Evolutionary conservation across 306 rosid species (phyloP), one percentile per base, ranked within the genome.

Genomic region (Herpetospermum pedunculosum): DNA sequence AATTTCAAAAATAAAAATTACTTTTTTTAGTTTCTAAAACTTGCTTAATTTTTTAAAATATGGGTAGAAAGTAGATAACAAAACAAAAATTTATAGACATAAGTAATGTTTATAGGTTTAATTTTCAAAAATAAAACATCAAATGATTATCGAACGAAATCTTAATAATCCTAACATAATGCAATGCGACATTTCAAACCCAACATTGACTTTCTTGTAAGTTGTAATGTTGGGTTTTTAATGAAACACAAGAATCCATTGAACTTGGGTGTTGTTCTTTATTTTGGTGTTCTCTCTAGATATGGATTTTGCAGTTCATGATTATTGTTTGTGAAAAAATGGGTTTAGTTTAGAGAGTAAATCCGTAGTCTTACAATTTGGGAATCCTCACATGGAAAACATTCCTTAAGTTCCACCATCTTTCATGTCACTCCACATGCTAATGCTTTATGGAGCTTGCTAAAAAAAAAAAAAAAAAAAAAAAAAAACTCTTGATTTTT

Each of bases 381-480:
- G 70, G 79, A 48, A 71, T 52, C 71, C 76, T 72, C 73, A 77
- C 83, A 78, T 81, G 81, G 62, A 49, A 64, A 59, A 79, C 79
- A 81, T 77, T 86, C 87, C 87, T 32, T n/a, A 41, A 78, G 16
- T 70, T 77, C 72, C 49, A 53, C 7, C 77, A 74, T 37, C 74
- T 72, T 68, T 54, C 72, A 74, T 69, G 68, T 40, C 71, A 29
- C 77, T 70, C 73, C 73, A 80, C 86, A 76, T 70, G 16, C 76
- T 55, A 52, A 8, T 71, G 57, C 57, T 70, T 63, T 8, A 23
- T 21, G 63, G 60, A 23, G 8, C 2, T 54, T 25, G n/a, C 67
- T 26, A n/a, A n/a, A n/a, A n/a, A n/a, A n/a, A n/a, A n/a, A n/a
- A n/a, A n/a, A n/a, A n/a, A n/a, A n/a, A n/a, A n/a, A n/a, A n/a